Conservation (phyloP, 306 rosid species). For the Astragalus membranaceus region DNA sequence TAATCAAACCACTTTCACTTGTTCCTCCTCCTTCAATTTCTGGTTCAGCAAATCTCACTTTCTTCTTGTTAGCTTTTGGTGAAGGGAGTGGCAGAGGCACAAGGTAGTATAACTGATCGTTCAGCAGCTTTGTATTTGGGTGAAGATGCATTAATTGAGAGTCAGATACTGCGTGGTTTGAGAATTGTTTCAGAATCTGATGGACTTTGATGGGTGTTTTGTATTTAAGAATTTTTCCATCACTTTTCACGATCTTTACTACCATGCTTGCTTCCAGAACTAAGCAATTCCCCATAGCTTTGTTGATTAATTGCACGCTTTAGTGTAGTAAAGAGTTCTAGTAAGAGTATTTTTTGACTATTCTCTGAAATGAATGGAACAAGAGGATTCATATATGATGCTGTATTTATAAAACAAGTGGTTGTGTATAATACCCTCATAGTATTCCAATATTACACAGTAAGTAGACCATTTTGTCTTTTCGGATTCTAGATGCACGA, state of each 20-base stretch:
- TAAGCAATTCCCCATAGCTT: constrained; percentile 68
- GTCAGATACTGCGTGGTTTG: constrained; percentile 49
- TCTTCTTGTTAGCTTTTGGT: constrained; percentile 27
- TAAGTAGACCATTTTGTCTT: background rate
- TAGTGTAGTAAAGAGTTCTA: background rate
- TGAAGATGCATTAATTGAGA: constrained; percentile 39
- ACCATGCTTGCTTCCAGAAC: constrained; percentile 25
- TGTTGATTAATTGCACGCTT: background rate
- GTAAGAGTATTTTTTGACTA: background rate
- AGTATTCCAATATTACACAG: constrained; percentile 30
- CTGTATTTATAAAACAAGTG: constrained; percentile 35
- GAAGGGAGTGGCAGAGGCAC: constrained; percentile 32
- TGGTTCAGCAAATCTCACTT: constrained; percentile 46
- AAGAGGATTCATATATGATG: background rate
- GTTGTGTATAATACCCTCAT: constrained; percentile 22
- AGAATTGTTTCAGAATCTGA: constrained; percentile 45
- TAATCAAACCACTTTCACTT: constrained; percentile 25
- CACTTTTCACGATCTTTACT: constrained; percentile 52
- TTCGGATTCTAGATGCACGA: background rate
- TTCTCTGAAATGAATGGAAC: constrained; percentile 10
- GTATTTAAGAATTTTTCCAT: constrained; percentile 62
- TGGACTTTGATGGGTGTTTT: constrained; percentile 45
- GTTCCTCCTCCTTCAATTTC: background rate
- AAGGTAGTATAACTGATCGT: constrained; percentile 46
- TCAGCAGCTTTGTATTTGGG: constrained; percentile 36